phyloP scores from a whole-genome alignment of 2,329 filamentous ascomycete species.

The Didymella lethalis region DNA sequence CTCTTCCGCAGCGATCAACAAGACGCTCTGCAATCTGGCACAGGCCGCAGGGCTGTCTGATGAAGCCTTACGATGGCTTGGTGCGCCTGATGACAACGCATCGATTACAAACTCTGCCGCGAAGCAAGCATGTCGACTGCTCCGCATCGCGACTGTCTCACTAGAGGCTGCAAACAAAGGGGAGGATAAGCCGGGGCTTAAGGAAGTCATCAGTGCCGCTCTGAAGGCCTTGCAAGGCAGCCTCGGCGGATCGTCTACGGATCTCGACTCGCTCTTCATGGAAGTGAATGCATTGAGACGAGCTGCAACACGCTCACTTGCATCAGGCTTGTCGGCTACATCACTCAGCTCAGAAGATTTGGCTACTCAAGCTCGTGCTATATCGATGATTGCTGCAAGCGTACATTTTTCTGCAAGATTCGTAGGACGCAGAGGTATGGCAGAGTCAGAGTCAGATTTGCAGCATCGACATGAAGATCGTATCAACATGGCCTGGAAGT shows the following conservation, averaged over 20 bases:
- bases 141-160: constrained; percentile 44
- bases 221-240: constrained; percentile 40
- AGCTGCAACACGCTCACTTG: constrained; percentile 38
- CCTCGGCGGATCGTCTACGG: constrained; percentile 42
- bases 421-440: constrained; percentile 31
- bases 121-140: constrained; percentile 33
- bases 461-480: constrained; percentile 35
- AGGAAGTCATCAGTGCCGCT: constrained; percentile 32
- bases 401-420: constrained; percentile 47
- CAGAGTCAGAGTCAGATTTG: constrained; percentile 28
- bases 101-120: constrained; percentile 32
- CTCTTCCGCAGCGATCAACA: constrained; percentile 19
- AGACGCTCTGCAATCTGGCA: constrained; percentile 43
- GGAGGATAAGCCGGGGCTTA: constrained; percentile 24
- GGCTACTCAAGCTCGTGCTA: constrained; percentile 24
- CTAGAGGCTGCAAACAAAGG: constrained; percentile 40
- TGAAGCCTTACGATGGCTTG: constrained; percentile 47
- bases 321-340: constrained; percentile 15
- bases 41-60: constrained; percentile 45
- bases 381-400: constrained; percentile 40
- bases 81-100: constrained; percentile 22
- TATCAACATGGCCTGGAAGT: constrained; percentile 36
- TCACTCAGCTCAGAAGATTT: constrained; percentile 13
- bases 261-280: constrained; percentile 48
- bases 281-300: constrained; percentile 48